Conservation (phyloP, 2,329 filamentous ascomycete genomes). For the Fusarium gaditjirri region DNA sequence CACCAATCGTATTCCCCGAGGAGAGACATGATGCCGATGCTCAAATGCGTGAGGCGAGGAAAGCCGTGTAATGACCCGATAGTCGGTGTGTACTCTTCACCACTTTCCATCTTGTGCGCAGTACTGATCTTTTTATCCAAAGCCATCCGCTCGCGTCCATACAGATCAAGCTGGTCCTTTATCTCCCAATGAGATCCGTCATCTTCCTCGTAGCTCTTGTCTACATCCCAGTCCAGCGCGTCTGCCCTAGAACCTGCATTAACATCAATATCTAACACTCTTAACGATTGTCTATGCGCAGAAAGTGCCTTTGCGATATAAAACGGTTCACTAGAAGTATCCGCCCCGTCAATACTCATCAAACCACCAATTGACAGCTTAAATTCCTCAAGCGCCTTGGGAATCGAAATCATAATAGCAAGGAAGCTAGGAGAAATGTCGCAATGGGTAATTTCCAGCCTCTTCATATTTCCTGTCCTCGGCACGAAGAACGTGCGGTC, state of each 20-base stretch:
- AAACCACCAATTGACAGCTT: not conserved
- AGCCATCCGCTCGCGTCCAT: not conserved
- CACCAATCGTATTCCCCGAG: not conserved
- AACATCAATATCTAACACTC: not conserved
- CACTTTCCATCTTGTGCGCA: rapidly evolving
- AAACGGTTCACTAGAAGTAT: not conserved
- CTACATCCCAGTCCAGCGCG: not conserved
- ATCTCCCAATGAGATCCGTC: rapidly evolving
- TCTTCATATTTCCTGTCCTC: not conserved
- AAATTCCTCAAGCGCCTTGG: not conserved
- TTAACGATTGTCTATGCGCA: not conserved
- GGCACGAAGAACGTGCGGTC: not conserved
- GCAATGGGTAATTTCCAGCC: not conserved
- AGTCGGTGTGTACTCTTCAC: not conserved
- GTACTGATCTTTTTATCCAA: not conserved
- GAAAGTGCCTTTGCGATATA: not conserved
- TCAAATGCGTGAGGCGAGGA: not conserved
- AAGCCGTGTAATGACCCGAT: not conserved
- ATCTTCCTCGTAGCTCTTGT: rapidly evolving
- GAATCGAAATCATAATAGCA: rapidly evolving
- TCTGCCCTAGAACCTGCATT: not conserved
- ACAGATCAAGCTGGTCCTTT: not conserved
- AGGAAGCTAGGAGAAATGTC: not conserved
- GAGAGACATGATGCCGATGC: not conserved
- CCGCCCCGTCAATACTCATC: not conserved